Evolutionary conservation across 352 stramenopile species (phyloP).

Genomic region (Globisporangium abappressorium): DNA sequence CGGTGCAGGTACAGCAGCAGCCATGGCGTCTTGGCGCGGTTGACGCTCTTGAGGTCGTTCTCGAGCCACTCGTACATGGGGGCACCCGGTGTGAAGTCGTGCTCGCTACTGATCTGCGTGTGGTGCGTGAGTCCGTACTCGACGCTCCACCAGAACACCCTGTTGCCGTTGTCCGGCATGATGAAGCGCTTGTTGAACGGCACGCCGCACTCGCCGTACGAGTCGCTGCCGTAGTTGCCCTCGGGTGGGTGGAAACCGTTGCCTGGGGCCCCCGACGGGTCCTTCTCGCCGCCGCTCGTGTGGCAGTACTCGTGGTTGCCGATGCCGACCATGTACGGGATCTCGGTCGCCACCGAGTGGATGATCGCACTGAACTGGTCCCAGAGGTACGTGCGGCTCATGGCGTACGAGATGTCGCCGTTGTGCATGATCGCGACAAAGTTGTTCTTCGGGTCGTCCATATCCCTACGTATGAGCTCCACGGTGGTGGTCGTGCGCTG

Average conservation of each 20-base stretch:
- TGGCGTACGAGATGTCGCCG: slow-evolving; percentile 70
- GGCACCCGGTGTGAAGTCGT: slow-evolving; percentile 83
- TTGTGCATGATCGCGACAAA: slow-evolving; percentile 63
- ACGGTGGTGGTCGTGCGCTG: slow-evolving; percentile 30
- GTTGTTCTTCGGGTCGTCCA: slow-evolving; percentile 23
- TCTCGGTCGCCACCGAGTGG: slow-evolving; percentile 43
- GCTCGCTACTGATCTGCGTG: slow-evolving; percentile 88
- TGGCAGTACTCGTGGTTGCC: slow-evolving; percentile 66
- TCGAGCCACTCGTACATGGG: slow-evolving; percentile 88
- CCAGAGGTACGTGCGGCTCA: slow-evolving; percentile 54
- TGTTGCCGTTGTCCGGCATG: slow-evolving; percentile 59
- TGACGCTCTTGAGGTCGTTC: slow-evolving; percentile 69
- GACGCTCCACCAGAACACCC: slow-evolving; percentile 88
- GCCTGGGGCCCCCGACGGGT: slow-evolving; percentile 44
- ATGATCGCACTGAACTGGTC: slow-evolving; percentile 70
- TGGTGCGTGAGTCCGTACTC: slow-evolving; percentile 83
- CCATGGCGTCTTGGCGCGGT: slow-evolving; percentile 89
- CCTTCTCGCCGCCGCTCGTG: slow-evolving; percentile 39
- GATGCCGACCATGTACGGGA: slow-evolving; percentile 66
- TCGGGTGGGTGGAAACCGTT: slow-evolving; percentile 50
- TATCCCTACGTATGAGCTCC: slow-evolving; percentile 25
- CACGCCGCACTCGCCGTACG: slow-evolving; percentile 57
- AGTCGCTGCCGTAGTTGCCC: slow-evolving; percentile 66
- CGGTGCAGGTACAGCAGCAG: slow-evolving; percentile 88
- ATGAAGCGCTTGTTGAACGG: slow-evolving; percentile 53